phyloP scores from a whole-genome alignment of 2,329 filamentous ascomycete genomes.

The Colletotrichum sp. region DNA sequence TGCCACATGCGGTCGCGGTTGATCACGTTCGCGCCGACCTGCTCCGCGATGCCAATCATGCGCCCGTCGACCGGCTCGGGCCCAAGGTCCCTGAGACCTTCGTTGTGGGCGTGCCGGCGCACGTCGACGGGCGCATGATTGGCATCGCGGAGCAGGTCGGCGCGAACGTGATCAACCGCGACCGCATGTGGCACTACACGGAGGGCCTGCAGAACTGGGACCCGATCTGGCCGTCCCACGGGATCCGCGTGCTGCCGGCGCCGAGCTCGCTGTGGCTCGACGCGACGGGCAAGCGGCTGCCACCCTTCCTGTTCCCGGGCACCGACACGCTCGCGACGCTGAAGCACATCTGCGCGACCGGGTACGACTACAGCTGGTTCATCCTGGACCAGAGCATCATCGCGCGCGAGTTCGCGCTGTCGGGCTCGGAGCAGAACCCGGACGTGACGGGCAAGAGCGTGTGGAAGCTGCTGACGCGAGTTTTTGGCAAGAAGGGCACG shows the following conservation, averaged over 20 bases:
- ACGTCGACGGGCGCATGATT: conserved; percentile 70
- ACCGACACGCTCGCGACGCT: conserved; percentile 63
- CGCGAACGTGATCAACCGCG: conserved; percentile 62
- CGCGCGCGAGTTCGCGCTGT: conserved; percentile 66
- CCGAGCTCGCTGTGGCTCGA: conserved; percentile 69
- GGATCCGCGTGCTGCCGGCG: conserved; percentile 64
- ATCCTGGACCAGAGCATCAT: conserved; percentile 63
- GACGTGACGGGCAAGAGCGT: conserved; percentile 64
- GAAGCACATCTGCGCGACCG: conserved; percentile 63
- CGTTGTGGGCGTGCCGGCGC: conserved; percentile 65
- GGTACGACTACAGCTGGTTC: conserved; percentile 70
- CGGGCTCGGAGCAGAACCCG: conserved; percentile 68
- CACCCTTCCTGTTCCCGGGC: conserved; percentile 61
- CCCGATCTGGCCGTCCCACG: conserved; percentile 65
- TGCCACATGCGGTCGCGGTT: conserved; percentile 72
- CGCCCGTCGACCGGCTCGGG: conserved; percentile 62
- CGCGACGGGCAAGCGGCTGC: conserved; percentile 62
- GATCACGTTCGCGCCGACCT: conserved; percentile 58
- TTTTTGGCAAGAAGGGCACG: conserved; percentile 59
- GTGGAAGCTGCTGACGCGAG: conserved; percentile 54
- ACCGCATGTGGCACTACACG: conserved; percentile 72
- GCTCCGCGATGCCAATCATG: conserved; percentile 64
- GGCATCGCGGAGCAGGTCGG: conserved; percentile 58
- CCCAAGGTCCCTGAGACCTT: conserved; percentile 60
- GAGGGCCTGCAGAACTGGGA: conserved; percentile 68